Percentiles rank a stretch among this genome's conserved stretches.
Evolutionary conservation across 805 yeast genomes (phyloP).

Genomic region (Lachancea sp.): DNA sequence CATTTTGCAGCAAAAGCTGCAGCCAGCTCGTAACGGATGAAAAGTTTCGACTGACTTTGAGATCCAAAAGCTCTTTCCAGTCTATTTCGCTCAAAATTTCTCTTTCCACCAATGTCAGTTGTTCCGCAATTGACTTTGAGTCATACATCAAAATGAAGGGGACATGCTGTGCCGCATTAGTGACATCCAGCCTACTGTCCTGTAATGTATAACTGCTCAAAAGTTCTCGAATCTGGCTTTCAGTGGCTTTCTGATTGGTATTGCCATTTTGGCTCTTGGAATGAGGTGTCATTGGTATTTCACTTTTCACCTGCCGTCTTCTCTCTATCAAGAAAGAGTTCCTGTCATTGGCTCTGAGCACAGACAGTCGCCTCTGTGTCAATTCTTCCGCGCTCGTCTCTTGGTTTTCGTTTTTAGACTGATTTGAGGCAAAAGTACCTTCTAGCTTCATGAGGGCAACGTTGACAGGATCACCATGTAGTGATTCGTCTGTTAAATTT

Average conservation of each 20-base stretch:
- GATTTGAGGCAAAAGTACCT: slow-evolving; percentile 44
- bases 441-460: slow-evolving; percentile 73
- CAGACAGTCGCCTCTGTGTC: slow-evolving; percentile 10
- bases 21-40: slow-evolving; percentile 80
- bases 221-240: slow-evolving; percentile 19
- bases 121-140: slow-evolving; percentile 64
- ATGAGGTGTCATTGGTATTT: slow-evolving; percentile 32
- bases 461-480: slow-evolving; percentile 60
- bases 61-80: slow-evolving; percentile 82
- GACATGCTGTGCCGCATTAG: slow-evolving; percentile 50
- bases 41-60: slow-evolving; percentile 62
- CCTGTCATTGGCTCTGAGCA: slow-evolving; percentile 20
- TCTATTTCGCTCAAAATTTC: slow-evolving; percentile 81
- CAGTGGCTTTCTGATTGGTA: slow-evolving; percentile 6
- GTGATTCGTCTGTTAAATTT: slow-evolving; percentile 74
- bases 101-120: slow-evolving; percentile 78
- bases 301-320: slow-evolving; percentile 34
- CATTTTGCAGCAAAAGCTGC: slow-evolving; percentile 55
- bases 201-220: slow-evolving; percentile 21
- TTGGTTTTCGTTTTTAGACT: slow-evolving; percentile 7
- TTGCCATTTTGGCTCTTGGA: background rate
- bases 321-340: slow-evolving; percentile 33
- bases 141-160: slow-evolving; percentile 75
- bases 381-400: slow-evolving; percentile 7
- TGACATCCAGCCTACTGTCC: slow-evolving; percentile 22